phyloP scores from a whole-genome alignment of 352 stramenopile species.

The Phytophthora citricola region DNA sequence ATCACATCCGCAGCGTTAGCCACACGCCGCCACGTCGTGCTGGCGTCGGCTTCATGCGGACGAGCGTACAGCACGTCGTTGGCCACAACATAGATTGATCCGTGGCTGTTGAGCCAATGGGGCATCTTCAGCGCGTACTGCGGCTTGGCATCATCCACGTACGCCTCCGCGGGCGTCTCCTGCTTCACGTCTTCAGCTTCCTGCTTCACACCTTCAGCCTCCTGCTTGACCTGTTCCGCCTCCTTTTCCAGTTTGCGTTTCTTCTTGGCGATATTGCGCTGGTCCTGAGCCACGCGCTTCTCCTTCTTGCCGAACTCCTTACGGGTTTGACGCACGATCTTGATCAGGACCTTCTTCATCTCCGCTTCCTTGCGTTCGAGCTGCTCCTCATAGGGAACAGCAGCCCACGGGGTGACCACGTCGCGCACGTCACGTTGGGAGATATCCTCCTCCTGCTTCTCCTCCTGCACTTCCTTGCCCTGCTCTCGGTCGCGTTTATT shows the following conservation, averaged over 20 bases:
- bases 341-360: conserved; percentile 92
- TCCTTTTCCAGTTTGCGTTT: conserved; percentile 74
- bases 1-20: conserved; percentile 50
- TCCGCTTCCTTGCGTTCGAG: conserved; percentile 85
- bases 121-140: conserved; percentile 59
- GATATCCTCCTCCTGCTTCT: conserved; percentile 25
- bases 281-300: conserved; percentile 69
- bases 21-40: conserved; percentile 50
- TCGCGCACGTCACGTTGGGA: conserved; percentile 63
- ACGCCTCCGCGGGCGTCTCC: conserved; percentile 16
- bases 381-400: conserved; percentile 83
- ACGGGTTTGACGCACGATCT: conserved; percentile 83
- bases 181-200: conserved; percentile 26
- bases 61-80: conserved; percentile 66
- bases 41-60: conserved; percentile 55
- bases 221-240: conserved; percentile 43
- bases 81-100: conserved; percentile 74
- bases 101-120: conserved; percentile 78
- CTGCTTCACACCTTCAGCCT: conserved; percentile 2
- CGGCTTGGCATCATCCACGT: conserved; percentile 39
- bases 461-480: conserved; percentile 9
- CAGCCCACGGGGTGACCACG: conserved; percentile 85
- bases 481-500: conserved; percentile 18
- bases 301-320: conserved; percentile 91
- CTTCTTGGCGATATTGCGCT: conserved; percentile 66